A percentile compares a stretch with the other conserved stretches of the same genome.
These are phyloP conservation scores for Ustilago hordei DNA, from an alignment of 1,284 basidiomycete genomes.

Conservation along the genomic window DNA sequence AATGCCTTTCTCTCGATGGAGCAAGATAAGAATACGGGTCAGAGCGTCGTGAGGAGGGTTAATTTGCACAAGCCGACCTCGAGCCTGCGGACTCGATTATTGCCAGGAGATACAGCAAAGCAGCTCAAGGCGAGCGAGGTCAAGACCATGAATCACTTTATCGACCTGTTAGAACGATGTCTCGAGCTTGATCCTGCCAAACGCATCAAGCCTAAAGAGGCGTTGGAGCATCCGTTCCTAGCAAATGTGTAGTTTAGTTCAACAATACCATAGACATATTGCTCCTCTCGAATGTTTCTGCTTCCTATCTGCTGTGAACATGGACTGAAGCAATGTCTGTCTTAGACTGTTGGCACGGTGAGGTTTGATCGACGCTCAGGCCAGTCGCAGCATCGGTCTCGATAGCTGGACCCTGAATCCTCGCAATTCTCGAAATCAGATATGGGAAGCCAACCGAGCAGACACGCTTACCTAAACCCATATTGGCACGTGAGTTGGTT, in stretches of 20 bases:
- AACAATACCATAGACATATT: too few relatives aligned
- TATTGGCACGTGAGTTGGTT: neutral
- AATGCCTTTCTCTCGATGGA: slow-evolving; percentile 70
- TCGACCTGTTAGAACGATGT: slow-evolving; percentile 92
- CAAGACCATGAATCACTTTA: slow-evolving; percentile 83
- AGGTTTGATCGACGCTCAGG: neutral
- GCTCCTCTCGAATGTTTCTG: neutral
- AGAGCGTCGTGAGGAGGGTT: slow-evolving; percentile 83
- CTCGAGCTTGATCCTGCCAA: slow-evolving; percentile 88
- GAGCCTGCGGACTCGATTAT: slow-evolving; percentile 83
- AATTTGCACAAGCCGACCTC: slow-evolving; percentile 84
- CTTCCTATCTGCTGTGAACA: neutral
- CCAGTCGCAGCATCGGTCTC: neutral
- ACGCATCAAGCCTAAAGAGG: slow-evolving; percentile 87
- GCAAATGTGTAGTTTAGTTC: slow-evolving; percentile 11
- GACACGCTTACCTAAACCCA: neutral
- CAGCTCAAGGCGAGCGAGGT: slow-evolving; percentile 89
- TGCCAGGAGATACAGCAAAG: slow-evolving; percentile 78
- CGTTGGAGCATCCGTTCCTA: slow-evolving; percentile 84
- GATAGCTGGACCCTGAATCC: neutral
- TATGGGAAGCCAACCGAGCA: neutral
- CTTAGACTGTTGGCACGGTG: neutral
- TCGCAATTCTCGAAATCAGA: slow-evolving; percentile 1
- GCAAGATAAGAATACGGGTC: slow-evolving; percentile 59
- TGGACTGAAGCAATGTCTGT: neutral